Base-by-base conservation (phyloP, 2,329 filamentous ascomycete species). In the Thelonectria olida region DNA sequence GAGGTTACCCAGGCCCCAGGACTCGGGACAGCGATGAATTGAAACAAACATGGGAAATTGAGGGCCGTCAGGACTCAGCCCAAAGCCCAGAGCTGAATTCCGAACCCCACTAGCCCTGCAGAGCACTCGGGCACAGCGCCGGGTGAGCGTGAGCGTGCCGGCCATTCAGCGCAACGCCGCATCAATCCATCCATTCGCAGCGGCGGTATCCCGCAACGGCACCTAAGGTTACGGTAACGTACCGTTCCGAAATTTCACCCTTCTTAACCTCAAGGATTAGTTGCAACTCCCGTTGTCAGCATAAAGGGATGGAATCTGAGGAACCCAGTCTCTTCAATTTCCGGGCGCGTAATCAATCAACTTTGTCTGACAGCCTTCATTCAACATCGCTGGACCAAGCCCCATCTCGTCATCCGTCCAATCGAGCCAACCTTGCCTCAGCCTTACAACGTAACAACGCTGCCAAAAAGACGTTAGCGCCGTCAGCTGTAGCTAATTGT, bases 401-500 rank as follows among this genome's bases (percentile, higher is more conserved):
- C 10, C 28, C 4, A 28, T 28, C 13, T 7, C 9, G 28, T n/a
- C 38, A 31, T 31, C 25, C 27, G 38, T 41, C 52, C 52, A 54
- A 28, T 34, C 48, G 23, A 20, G 25, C 48, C 62, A 49, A 62
- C 67, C 55, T 67, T 63, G 45, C 59, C 67, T 69, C 67, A 69
- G 66, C 67, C 67, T 69, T 69, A 69, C 65, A 64, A 25, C 15
- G 15, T 19, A 9, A 15, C n/a, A n/a, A n/a, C n/a, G n/a, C 58
- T 66, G 60, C 64, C 60, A 57, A 50, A 69, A 64, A 59, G 39
- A 61, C 44, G 44, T 52, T 69, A 68, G 67, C 64, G 66, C 62
- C 60, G 64, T 69, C 67, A 69, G 67, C 66, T 67, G 59, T 44
- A 22, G 55, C n/a, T n/a, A n/a, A n/a, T n/a, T 54, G 39, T 42